Evolutionary conservation across 2,329 filamentous ascomycete genomes (phyloP), one percentile per base, ranked within the genome.

Genomic region (Pseudocercospora eumusae): DNA sequence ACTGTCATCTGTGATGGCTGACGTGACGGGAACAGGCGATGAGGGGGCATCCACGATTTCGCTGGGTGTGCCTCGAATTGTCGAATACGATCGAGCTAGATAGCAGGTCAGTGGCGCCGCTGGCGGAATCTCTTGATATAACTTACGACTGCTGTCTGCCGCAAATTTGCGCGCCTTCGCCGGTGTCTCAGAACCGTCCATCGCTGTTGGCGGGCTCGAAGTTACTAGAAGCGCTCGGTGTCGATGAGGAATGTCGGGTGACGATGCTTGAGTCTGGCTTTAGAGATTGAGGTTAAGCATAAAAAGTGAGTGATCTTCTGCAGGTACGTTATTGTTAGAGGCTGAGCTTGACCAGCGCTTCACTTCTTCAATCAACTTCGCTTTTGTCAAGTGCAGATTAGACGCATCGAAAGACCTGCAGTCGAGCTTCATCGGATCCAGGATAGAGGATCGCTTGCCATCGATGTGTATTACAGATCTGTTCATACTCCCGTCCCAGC

Each of bases 401-500:
- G 3, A 47, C 7, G 18, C 20, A 52, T 5, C 47, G 3, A 13
- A 52, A 3, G 44, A 20, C 44, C 4, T 15, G 44, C 44, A 8
- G 13, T 13, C 3, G 36, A 40, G 36, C 44, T 8, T 23, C 44
- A 15, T 23, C 20, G 18, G 21, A 23, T 11, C 18, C 44, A 18
- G 4, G n/a, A 15, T 50, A n/a, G n/a, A 31, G 10, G 13, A 28
- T 18, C 10, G 15, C 15, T 23, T n/a, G 6, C 1, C 13, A 52
- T 52, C 47, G 36, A 25, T 52, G 11, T 52, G 15, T 18, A n/a
- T 52, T 52, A 52, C 47, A 52, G 47, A 52, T 21, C 44, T 23
- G 44, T 47, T 27, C 25, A 8, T 52, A 18, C 3, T 52, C 4
- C 11, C 21, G 6, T 27, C 52, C 52, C 52, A 54, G 31, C 52